Conservation (phyloP, 345 rosid species). For the Aethionema arabicum region DNA sequence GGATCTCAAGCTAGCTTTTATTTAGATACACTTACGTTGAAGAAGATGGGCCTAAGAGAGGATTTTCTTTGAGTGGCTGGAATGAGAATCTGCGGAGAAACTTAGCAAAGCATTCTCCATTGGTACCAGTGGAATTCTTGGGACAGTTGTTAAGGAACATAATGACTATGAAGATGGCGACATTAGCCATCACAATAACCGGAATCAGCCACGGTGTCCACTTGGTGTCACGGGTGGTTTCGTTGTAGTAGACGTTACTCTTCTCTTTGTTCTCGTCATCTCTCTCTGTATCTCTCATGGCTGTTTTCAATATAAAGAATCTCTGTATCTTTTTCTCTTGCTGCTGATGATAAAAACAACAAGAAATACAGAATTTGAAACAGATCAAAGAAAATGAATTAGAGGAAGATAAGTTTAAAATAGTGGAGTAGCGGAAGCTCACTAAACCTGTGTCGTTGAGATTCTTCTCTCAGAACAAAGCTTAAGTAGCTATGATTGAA, state of each 20-base stretch:
- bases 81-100: slow-evolving; percentile 80
- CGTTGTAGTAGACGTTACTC: slow-evolving; percentile 29
- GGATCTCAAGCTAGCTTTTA: not conserved
- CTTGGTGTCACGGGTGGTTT: slow-evolving; percentile 42
- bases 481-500: too few species aligned
- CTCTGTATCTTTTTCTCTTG: slow-evolving; percentile 12
- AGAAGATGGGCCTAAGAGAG: slow-evolving; percentile 93
- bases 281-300: slow-evolving; percentile 57
- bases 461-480: too few species aligned
- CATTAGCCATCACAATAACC: slow-evolving; percentile 62
- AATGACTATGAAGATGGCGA: slow-evolving; percentile 55
- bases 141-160: slow-evolving; percentile 94
- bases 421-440: too few species aligned
- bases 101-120: slow-evolving; percentile 59
- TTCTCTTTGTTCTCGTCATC: slow-evolving; percentile 36
- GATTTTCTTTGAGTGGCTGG: slow-evolving; percentile 82
- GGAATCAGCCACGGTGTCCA: slow-evolving; percentile 96
- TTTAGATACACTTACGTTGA: slow-evolving; percentile 51
- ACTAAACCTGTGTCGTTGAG: too few species aligned
- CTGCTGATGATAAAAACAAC: not conserved
- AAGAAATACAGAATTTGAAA: not conserved
- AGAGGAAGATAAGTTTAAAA: slow-evolving; percentile 9
- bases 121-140: slow-evolving; percentile 41
- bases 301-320: slow-evolving; percentile 35
- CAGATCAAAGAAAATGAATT: slow-evolving; percentile 15